These are phyloP conservation scores for Pseudonitzschia multiseries DNA, from an alignment of 108 stramenopile species.

Conservation along the genomic window DNA sequence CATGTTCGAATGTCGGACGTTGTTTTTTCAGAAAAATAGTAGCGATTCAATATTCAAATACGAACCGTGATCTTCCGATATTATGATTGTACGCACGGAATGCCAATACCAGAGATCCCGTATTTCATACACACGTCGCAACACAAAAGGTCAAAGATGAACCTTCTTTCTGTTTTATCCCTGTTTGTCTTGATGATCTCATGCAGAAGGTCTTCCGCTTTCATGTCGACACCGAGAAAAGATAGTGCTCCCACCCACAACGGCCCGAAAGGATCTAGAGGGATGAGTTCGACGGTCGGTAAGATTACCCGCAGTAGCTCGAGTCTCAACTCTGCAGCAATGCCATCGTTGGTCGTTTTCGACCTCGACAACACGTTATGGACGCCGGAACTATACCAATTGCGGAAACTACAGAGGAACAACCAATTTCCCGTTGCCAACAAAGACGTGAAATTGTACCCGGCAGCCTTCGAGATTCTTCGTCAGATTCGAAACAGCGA, in stretches of 20 bases:
- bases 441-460: slow-evolving; percentile 61
- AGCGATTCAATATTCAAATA: no score
- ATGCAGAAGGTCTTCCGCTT: background rate
- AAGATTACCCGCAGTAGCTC: no score
- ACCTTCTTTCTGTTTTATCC: background rate
- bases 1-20: no score
- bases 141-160: background rate
- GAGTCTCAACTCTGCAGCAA: background rate
- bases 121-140: background rate
- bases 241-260: background rate
- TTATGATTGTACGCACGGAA: no score
- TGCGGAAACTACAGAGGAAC: slow-evolving; percentile 50
- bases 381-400: slow-evolving; percentile 72
- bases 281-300: background rate
- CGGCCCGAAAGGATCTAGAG: background rate
- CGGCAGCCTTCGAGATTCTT: slow-evolving; percentile 35
- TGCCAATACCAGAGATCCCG: no score
- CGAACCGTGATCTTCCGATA: no score
- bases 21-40: no score
- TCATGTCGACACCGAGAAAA: background rate
- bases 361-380: slow-evolving; percentile 57
- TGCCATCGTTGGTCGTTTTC: slow-evolving; percentile 47
- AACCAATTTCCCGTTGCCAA: slow-evolving; percentile 53
- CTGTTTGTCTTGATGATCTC: background rate
- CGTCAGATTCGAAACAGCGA: background rate